Evolutionary conservation across 176 grass and related monocot genomes (phyloP), one percentile per base, ranked within the genome.

Genomic region (Carex pumila): DNA sequence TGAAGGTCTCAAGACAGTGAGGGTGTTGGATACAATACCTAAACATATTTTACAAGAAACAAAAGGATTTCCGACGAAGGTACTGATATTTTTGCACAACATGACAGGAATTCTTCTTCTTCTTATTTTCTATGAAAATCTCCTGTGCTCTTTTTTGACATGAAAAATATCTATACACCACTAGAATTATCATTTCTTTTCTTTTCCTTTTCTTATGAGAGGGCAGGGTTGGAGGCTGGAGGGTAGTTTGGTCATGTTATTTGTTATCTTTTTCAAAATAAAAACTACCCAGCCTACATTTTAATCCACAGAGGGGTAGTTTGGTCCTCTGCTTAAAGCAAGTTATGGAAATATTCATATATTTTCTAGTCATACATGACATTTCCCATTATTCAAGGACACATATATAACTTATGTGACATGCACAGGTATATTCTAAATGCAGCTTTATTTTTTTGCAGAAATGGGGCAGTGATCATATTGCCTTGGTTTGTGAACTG

Each of bases 401-500:
- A 17, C 21, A 55, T 79, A 81, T 67, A 53, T 60, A 39, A 61
- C 34, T 59, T 32, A 62, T 29, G 13, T 37, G 41, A 58, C 6
- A 22, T 2, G 6, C 5, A 57, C 19, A 50, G 18, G 6, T 45
- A 64, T 58, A 19, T n/a, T 5, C 62, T 64, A 79, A 37, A 9
- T 7, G 15, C 12, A 14, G 56, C 22, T 61, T 79, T 90, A 17
- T 74, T 83, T 47, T 9, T 12, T 79, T 88, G 84, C 86, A 98
- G 95, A 98, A 93, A 90, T 95, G 95, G 95, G 89, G 91, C 70
- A 98, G 95, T 55, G 95, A 98, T 84, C 95, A 98, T 84, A 77
- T 98, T 47, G 91, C 95, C 43, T 84, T 95, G 82, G 92, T 88
- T 17, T 95, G 92, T 12, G 86, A 95, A 82, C 85, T 98, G 53